A percentile compares a stretch with the other conserved stretches of the same genome.
Conservation (phyloP, 768 basidiomycete species). For the Calvatia gigantea region DNA sequence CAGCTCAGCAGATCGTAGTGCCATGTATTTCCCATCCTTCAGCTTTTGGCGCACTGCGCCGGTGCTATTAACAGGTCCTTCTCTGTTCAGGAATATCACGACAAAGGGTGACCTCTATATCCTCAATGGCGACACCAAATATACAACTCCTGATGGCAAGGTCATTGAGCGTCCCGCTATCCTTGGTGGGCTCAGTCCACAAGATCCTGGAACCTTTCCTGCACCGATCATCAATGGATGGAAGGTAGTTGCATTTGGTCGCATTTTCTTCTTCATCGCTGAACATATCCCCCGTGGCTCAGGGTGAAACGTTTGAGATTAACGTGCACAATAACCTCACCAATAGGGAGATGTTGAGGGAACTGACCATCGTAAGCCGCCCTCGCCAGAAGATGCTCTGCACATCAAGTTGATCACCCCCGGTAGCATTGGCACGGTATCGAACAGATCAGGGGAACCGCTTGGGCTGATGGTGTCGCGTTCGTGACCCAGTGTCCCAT, state of each 20-base stretch:
- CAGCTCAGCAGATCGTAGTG: not conserved
- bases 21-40: constrained; percentile 1
- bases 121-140: not conserved
- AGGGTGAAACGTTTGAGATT: constrained; percentile 38
- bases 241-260: constrained; percentile 16
- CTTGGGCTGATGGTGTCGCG: constrained; percentile 37
- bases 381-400: not conserved
- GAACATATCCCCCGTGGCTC: not conserved
- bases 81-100: not conserved
- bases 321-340: constrained; percentile 43
- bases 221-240: constrained; percentile 23
- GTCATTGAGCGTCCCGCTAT: not conserved
- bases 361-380: constrained; percentile 44
- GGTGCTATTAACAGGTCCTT: not conserved
- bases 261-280: not conserved
- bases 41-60: not conserved
- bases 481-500: constrained; percentile 41
- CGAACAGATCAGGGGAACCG: constrained; percentile 27
- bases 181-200: constrained; percentile 7
- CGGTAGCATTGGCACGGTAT: constrained; percentile 46
- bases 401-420: not conserved
- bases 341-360: constrained; percentile 43
- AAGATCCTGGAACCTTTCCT: constrained; percentile 13
- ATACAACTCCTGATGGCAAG: not conserved
- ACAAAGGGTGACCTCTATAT: not conserved